phyloP scores from a whole-genome alignment of 495 filamentous ascomycete species.

The Hyaloscypha bicolor region DNA sequence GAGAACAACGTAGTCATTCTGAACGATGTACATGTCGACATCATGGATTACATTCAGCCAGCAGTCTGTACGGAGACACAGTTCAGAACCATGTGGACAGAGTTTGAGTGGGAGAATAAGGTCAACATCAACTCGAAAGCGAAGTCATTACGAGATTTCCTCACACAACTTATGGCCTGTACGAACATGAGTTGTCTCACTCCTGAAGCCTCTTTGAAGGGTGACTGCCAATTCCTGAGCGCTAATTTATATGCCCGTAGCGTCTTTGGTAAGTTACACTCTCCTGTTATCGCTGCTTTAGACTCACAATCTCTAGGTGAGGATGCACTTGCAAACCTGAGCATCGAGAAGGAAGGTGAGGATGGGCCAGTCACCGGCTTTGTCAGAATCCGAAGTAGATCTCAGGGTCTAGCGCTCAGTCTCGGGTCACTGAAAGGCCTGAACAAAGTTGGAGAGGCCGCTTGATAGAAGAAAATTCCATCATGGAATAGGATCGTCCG shows the following conservation, averaged over 20 bases:
- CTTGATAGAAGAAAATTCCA: conserved; percentile 16
- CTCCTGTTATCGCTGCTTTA: not conserved
- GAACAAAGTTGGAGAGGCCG: conserved; percentile 68
- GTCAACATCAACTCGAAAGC: conserved; percentile 99
- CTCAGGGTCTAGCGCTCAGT: conserved; percentile 92
- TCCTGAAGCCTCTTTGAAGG: conserved; percentile 93
- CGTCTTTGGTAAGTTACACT: conserved; percentile 84
- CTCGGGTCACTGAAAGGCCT: conserved; percentile 94
- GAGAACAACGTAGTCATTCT: conserved; percentile 98
- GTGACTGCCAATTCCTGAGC: conserved; percentile 96
- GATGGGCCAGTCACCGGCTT: conserved; percentile 98
- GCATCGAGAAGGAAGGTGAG: conserved; percentile 96
- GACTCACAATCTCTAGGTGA: conserved; percentile 66
- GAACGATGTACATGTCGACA: conserved; percentile 98
- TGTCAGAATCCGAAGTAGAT: conserved; percentile 95
- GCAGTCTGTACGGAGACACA: conserved; percentile 96
- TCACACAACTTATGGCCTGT: conserved; percentile 92
- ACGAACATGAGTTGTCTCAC: conserved; percentile 99
- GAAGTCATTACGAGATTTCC: conserved; percentile 88
- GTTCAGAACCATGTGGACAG: conserved; percentile 99
- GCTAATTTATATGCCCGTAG: conserved; percentile 97
- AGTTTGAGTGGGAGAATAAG: conserved; percentile 99
- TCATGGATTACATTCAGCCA: conserved; percentile 99
- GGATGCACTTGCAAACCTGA: conserved; percentile 97
- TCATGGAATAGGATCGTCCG: not conserved